These are phyloP conservation scores for Neurospora crassa DNA, from an alignment of 2,329 filamentous ascomycete genomes.

Conservation along the genomic window DNA sequence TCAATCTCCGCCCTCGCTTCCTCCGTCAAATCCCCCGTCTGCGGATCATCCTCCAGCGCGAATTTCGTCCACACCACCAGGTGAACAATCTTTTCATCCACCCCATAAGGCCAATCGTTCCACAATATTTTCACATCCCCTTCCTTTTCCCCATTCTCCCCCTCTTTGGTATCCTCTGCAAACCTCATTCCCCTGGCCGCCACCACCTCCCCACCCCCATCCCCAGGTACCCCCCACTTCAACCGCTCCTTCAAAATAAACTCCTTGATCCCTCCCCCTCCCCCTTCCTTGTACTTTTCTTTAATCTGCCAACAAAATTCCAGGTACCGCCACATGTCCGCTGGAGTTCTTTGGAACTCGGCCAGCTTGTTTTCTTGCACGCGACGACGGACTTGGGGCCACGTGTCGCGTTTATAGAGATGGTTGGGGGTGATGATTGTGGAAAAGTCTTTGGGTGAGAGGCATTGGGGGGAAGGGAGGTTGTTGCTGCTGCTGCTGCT, in stretches of 20 bases:
- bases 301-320: conserved; percentile 57
- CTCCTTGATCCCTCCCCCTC: conserved; percentile 62
- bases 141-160: conserved; percentile 23
- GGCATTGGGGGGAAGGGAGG: conserved; percentile 6
- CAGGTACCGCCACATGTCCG: conserved; percentile 68
- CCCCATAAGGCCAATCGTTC: conserved; percentile 93
- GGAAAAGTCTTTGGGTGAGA: conserved; percentile 56
- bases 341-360: conserved; percentile 66
- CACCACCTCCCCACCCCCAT: conserved; percentile 26
- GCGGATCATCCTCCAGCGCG: conserved; percentile 56
- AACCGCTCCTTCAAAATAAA: conserved; percentile 67
- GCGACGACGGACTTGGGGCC: conserved; percentile 59
- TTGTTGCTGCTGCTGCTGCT: background rate
- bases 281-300: conserved; percentile 54
- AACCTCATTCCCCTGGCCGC: conserved; percentile 24
- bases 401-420: conserved; percentile 53
- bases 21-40: conserved; percentile 57
- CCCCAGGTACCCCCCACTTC: conserved; percentile 41
- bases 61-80: conserved; percentile 94
- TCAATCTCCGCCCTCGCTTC: conserved; percentile 56
- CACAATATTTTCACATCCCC: conserved; percentile 62
- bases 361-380: conserved; percentile 60
- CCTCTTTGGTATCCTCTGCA: conserved; percentile 20
- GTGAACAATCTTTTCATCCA: conserved; percentile 70
- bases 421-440: conserved; percentile 65